Evolutionary conservation across 2,329 filamentous ascomycete species (phyloP).

Genomic region (Xylaria sp.): DNA sequence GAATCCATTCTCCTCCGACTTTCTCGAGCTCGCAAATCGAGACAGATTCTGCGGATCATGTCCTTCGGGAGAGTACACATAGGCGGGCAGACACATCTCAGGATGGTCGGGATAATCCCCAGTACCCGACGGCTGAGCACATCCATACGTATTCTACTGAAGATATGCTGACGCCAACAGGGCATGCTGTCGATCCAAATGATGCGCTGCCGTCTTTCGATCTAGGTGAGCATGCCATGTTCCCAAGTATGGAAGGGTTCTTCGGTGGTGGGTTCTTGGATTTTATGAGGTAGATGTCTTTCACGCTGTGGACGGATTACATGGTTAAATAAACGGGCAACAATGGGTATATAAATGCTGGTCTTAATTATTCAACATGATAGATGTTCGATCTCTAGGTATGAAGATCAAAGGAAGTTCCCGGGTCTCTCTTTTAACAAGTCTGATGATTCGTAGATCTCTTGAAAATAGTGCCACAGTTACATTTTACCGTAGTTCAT

Average conservation of each 20-base stretch:
- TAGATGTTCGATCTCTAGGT: not conserved
- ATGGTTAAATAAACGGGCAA: not conserved
- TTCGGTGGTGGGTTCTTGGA: constrained; percentile 50
- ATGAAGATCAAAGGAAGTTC: not conserved
- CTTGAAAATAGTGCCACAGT: not conserved
- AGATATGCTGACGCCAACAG: constrained; percentile 26
- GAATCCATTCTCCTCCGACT: constrained; percentile 35
- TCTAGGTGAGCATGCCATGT: constrained; percentile 42
- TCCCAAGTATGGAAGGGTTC: constrained; percentile 50
- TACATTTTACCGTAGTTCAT: too few species aligned
- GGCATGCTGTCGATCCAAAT: constrained; percentile 33
- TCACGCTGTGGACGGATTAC: not conserved
- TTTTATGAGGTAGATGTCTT: constrained; percentile 40
- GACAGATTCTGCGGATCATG: constrained; percentile 1
- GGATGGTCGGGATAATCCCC: not conserved
- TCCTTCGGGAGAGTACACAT: not conserved
- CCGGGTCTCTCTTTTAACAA: too few species aligned
- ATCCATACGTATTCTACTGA: constrained; percentile 17
- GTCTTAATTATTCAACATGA: not conserved
- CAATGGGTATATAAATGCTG: not conserved
- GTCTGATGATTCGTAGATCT: not conserved
- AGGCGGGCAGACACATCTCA: not conserved
- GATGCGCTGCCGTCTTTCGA: constrained; percentile 36
- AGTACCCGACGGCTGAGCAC: not conserved
- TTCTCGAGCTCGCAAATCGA: constrained; percentile 1